Percentiles rank a stretch among this genome's conserved stretches.
Conservation (phyloP, 1,139 yeast genomes). For the Tardiomyces depauwii region DNA sequence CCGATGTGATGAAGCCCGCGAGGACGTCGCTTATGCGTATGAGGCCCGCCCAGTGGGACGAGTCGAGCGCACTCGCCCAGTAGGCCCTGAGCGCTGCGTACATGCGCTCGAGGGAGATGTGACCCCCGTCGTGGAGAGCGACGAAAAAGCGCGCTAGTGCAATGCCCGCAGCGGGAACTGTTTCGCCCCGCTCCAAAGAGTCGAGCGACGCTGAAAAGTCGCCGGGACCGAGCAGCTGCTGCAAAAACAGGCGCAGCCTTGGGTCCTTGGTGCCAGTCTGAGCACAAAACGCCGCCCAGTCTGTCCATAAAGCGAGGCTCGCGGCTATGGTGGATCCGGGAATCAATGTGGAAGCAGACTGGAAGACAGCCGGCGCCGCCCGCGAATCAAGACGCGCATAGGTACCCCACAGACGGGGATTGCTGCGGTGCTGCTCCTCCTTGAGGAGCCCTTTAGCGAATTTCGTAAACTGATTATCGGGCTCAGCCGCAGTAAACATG, state of each 20-base stretch:
- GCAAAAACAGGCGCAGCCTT: not conserved
- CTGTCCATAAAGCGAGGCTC: not conserved
- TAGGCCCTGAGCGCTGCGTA: slow-evolving; percentile 2
- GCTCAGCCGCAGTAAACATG: too few species aligned
- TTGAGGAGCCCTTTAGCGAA: slow-evolving; percentile 2
- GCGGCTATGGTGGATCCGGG: not conserved
- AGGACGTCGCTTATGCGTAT: not conserved
- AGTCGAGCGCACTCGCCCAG: not conserved
- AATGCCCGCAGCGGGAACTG: not conserved
- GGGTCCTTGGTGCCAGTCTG: not conserved
- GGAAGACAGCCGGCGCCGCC: not conserved
- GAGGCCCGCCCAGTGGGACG: not conserved
- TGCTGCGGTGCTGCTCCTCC: slow-evolving; percentile 1
- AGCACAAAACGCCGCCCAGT: not conserved
- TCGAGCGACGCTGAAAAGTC: not conserved
- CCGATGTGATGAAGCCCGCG: not conserved
- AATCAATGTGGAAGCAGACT: not conserved
- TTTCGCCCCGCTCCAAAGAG: not conserved
- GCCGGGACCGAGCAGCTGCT: not conserved
- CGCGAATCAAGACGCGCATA: slow-evolving; percentile 1
- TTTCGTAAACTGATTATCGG: slow-evolving; percentile 1
- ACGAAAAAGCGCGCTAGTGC: not conserved
- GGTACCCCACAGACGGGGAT: slow-evolving; percentile 4
- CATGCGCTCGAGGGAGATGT: not conserved
- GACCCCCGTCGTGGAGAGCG: not conserved